Percentiles rank a stretch among this genome's conserved stretches.
Evolutionary conservation across 192 early-diverging fungal genomes (phyloP).

Genomic region (Chytriomyces sp.): DNA sequence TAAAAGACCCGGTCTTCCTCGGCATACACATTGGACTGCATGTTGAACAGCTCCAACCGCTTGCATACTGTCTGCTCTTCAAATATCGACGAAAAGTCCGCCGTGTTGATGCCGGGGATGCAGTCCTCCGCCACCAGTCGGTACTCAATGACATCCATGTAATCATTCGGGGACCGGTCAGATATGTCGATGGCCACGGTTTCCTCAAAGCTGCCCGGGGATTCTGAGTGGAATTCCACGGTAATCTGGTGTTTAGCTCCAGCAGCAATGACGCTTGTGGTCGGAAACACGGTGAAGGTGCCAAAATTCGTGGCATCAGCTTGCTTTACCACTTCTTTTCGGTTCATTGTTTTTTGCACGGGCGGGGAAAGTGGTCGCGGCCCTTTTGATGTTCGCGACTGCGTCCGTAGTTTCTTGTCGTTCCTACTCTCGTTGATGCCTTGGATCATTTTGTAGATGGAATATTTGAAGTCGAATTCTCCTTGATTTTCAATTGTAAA

Average conservation of each 20-base stretch:
- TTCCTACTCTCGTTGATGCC: conserved; percentile 40
- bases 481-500: conserved; percentile 67
- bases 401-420: conserved; percentile 47
- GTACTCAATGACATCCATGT: conserved; percentile 59
- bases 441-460: conserved; percentile 59
- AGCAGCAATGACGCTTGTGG: conserved; percentile 51
- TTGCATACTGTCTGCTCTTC: conserved; percentile 69
- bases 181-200: conserved; percentile 62
- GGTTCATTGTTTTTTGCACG: conserved; percentile 32
- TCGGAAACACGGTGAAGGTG: conserved; percentile 63
- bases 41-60: conserved; percentile 59
- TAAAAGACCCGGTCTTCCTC: conserved; percentile 67
- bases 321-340: conserved; percentile 59
- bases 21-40: conserved; percentile 63
- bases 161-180: conserved; percentile 56
- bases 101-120: conserved; percentile 66
- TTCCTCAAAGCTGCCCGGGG: conserved; percentile 64
- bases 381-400: conserved; percentile 48
- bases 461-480: conserved; percentile 69
- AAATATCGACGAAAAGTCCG: conserved; percentile 63
- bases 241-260: conserved; percentile 62
- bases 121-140: conserved; percentile 62
- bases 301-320: conserved; percentile 64
- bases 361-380: conserved; percentile 48
- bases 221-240: conserved; percentile 68